Evolutionary conservation across 345 rosid species (phyloP).

Genomic region (Chamaenerion angustifolium): DNA sequence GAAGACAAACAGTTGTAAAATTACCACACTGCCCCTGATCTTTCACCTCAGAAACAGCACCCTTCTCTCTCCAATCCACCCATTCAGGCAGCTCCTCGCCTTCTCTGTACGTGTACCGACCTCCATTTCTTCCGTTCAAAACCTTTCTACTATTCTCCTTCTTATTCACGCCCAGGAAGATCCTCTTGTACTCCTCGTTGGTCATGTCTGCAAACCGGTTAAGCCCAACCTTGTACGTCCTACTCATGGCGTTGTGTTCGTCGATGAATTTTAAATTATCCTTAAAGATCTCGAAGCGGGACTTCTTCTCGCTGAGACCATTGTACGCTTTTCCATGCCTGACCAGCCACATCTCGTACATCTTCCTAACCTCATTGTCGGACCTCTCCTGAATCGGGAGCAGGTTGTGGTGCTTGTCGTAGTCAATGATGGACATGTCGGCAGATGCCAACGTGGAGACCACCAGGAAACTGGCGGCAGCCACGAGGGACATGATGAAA

Average conservation of each 20-base stretch:
- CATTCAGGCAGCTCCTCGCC: conserved; percentile 7
- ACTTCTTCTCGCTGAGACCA: conserved; percentile 25
- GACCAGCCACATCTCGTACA: conserved; percentile 23
- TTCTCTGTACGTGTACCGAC: conserved; percentile 1
- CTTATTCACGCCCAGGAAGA: conserved; percentile 22
- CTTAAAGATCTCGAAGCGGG: conserved; percentile 22
- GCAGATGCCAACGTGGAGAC: neutral
- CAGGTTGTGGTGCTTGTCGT: neutral
- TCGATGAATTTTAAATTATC: conserved; percentile 25
- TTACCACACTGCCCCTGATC: conserved; percentile 10
- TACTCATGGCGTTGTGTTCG: conserved; percentile 16
- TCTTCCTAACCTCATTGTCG: conserved; percentile 17
- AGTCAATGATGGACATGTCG: conserved; percentile 8
- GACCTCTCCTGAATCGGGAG: conserved; percentile 8
- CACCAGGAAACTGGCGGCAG: neutral
- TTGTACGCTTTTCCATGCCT: conserved; percentile 20
- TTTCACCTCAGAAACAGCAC: conserved; percentile 5
- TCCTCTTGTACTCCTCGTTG: conserved; percentile 24
- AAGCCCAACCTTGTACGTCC: conserved; percentile 17
- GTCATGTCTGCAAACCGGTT: conserved; percentile 28
- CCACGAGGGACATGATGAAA: neutral
- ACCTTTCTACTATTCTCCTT: conserved; percentile 23
- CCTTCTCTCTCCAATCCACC: conserved; percentile 9
- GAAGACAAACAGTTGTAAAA: neutral
- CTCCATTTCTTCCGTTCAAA: neutral